Evolutionary conservation across 2,329 filamentous ascomycete species (phyloP), one percentile per base, ranked within the genome.

Genomic region (Neopestalotiopsis rosae): DNA sequence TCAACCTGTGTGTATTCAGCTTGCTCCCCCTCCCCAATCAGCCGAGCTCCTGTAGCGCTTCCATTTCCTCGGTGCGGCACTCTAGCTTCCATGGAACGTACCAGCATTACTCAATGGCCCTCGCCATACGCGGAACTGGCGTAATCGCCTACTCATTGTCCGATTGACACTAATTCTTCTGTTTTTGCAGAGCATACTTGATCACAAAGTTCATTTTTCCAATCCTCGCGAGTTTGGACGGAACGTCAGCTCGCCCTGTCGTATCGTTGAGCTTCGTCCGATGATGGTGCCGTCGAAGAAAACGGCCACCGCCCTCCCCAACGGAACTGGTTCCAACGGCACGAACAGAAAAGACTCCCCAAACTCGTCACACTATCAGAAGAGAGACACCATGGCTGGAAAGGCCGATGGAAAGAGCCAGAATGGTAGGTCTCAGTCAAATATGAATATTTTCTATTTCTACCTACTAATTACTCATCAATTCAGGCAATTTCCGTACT

Each of bases 401-500:
- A 75, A 73, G 58, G 59, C 72, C 59, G 59, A 62, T 34, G 59
- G 30, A 62, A 62, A 62, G 34, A 40, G 28, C 59, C 74, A 72
- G 67, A 84, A 82, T 73, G 75, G 72, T 67, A 82, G 10, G 76
- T 74, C 67, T 81, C 80, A 38, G 12, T 6, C 49, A 9, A 58
- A 7, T 38, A 7, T 38, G 6, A 38, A 24, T 52, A 3, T 52
- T 14, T 52, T 52, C n/a, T 17, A n/a, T 52, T 7, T 20, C 45
- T 14, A 17, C 58, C n/a, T 56, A 61, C 68, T 13, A 40, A 65
- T 20, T 28, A 38, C 28, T 66, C 42, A 61, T 13, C 49, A 42
- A 56, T 61, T 32, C 71, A 96, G 93, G 92, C 71, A 88, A 86
- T 30, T 98, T 98, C 82, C 91, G 92, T 72, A 98, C 95, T 30